Evolutionary conservation across 257 asterid genomes (phyloP).

Genomic region (Solanum pinnatisectum): DNA sequence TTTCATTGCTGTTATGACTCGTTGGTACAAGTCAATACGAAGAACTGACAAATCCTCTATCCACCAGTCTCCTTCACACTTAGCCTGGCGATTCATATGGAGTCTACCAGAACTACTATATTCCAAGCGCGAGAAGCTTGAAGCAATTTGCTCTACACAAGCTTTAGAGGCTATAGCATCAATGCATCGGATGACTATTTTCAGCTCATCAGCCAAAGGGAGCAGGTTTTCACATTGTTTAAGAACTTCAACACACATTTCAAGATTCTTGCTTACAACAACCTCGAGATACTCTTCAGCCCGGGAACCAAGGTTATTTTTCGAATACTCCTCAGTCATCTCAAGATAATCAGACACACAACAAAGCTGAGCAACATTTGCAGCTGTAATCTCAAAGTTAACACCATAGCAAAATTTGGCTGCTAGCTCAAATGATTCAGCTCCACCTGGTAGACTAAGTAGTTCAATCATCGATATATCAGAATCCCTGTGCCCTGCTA

Average conservation of each 20-base stretch:
- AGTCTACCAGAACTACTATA: constrained; percentile 92
- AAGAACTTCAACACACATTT: constrained; percentile 82
- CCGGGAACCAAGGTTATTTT: constrained; percentile 62
- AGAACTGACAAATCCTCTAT: constrained; percentile 80
- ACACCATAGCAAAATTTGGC: constrained; percentile 92
- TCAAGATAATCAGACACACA: constrained; percentile 84
- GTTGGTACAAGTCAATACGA: constrained; percentile 57
- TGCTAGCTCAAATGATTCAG: constrained; percentile 75
- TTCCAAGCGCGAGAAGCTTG: constrained; percentile 87
- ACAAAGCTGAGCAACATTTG: constrained; percentile 70
- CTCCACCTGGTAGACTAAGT: constrained; percentile 77
- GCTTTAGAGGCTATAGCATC: constrained; percentile 90
- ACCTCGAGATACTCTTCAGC: constrained; percentile 71
- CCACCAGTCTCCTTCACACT: constrained; percentile 90
- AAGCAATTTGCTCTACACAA: constrained; percentile 94
- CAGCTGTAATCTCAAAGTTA: constrained; percentile 77
- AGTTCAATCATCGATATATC: constrained; percentile 64
- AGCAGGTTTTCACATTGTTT: constrained; percentile 71
- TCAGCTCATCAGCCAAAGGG: constrained; percentile 85
- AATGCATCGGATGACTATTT: constrained; percentile 53
- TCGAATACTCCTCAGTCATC: constrained; percentile 81
- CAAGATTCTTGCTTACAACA: constrained; percentile 65
- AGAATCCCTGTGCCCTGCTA: constrained; percentile 68
- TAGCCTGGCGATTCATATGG: constrained; percentile 72
- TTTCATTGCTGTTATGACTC: constrained; percentile 76